Evolutionary conservation across 768 basidiomycete species (phyloP), one percentile per base, ranked within the genome.

Genomic region (Termitomyces sp.): DNA sequence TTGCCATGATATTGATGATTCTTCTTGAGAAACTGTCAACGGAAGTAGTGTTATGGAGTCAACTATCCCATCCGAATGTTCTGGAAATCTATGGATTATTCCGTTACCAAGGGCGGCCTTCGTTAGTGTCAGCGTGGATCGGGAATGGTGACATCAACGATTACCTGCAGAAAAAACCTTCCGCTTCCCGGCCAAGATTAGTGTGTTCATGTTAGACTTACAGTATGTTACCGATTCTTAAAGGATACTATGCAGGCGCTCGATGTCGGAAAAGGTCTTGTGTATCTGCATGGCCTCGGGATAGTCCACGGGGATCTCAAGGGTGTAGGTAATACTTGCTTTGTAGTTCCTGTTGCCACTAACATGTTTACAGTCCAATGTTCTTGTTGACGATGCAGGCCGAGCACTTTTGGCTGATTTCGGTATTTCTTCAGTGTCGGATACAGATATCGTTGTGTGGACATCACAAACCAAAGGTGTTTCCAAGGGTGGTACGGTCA

Each of bases 111-210:
- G 43, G 56, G 44, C 58, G 47, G 27, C 24, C 62, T 18, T 54
- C 56, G 58, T n/a, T 49, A 9, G 58, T 61, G 1, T 64, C 61
- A 12, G 60, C 65, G 2, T 66, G 51, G 59, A 63, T 60, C 53
- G 53, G 56, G 12, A 37, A 36, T 24, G 59, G 59, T 5, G 18
- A 61, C 37, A n/a, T 63, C 10, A 9, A 18, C 20, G 16, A 18
- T 2, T 58, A 53, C 26, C 24, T 63, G 27, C 33, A 40, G 20
- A n/a, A 16, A 7, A 30, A 43, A 1, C 50, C 46, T 5, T 24
- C 26, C 1, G 55, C 42, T 26, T n/a, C 55, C 34, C 59, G 59
- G n/a, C 18, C 46, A 18, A 50, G 16, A 39, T 30, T 56, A n/a
- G 54, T 47, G 16, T 2, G 54, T 55, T 7, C n/a, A 2, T 3